Conservation (phyloP, 768 basidiomycete genomes). For the Lactarius sanguifluus region DNA sequence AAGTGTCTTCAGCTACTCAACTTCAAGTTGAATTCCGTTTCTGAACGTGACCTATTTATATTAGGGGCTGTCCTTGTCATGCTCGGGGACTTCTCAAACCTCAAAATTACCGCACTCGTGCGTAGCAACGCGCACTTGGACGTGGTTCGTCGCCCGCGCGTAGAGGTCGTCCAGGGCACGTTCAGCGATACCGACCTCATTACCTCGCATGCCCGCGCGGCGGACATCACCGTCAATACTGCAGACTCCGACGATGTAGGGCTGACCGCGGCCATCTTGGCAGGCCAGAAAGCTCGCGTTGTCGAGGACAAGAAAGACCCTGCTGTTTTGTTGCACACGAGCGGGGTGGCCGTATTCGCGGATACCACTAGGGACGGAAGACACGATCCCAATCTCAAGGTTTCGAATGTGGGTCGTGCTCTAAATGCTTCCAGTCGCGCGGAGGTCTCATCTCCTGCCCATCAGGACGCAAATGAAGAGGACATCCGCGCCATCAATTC, state of each 20-base stretch:
- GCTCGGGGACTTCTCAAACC: background rate
- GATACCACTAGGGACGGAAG: constrained; percentile 12
- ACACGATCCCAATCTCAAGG: constrained; percentile 5
- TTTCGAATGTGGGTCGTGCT: constrained; percentile 17
- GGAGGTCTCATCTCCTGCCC: background rate
- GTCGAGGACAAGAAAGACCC: constrained; percentile 4
- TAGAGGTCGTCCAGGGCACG: constrained; percentile 13
- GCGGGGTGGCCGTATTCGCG: constrained; percentile 16
- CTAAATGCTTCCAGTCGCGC: background rate
- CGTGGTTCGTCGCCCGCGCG: background rate
- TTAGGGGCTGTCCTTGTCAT: constrained; percentile 13
- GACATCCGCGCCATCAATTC: constrained; percentile 21
- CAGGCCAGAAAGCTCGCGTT: constrained; percentile 18
- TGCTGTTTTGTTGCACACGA: constrained; percentile 18
- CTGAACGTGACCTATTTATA: background rate
- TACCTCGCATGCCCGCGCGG: background rate
- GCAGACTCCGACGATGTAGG: constrained; percentile 7
- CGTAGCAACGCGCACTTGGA: constrained; percentile 9
- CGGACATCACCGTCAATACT: constrained; percentile 20
- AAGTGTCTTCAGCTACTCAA: background rate
- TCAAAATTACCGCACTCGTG: constrained; percentile 20
- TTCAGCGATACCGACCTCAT: constrained; percentile 17
- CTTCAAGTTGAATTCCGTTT: background rate
- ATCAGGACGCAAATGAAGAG: constrained; percentile 14
- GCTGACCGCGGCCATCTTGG: constrained; percentile 14